A percentile compares a stretch with the other conserved stretches of the same genome.
Evolutionary conservation across 371 early-diverging fungal genomes (phyloP).

Genomic region (Dinochytrium kinnereticum): DNA sequence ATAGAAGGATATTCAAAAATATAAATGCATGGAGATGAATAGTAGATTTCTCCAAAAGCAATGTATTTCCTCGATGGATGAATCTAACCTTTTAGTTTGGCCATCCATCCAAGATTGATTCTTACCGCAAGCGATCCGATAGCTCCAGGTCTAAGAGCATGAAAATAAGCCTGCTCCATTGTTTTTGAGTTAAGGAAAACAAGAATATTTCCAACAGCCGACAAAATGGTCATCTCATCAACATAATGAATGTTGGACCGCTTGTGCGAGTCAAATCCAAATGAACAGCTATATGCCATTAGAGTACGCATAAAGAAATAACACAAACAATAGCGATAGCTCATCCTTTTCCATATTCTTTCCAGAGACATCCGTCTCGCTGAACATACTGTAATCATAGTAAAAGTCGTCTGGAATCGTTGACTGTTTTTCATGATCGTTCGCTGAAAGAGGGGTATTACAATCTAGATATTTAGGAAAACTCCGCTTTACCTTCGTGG

Average conservation of each 20-base stretch:
- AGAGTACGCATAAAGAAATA: not conserved
- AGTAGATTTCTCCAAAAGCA: constrained; percentile 55
- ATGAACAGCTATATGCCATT: constrained; percentile 42
- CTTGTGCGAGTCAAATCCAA: constrained; percentile 57
- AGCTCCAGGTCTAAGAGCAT: constrained; percentile 52
- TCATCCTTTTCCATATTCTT: constrained; percentile 29
- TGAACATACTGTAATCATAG: constrained; percentile 25
- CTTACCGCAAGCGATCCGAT: constrained; percentile 60
- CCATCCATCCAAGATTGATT: not conserved
- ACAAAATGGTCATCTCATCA: constrained; percentile 46
- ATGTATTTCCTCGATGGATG: constrained; percentile 53
- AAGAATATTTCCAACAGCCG: constrained; percentile 57
- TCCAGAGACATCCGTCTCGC: constrained; percentile 4
- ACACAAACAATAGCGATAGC: constrained; percentile 33
- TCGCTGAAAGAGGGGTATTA: not conserved
- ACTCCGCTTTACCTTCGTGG: not conserved
- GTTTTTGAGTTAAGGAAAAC: constrained; percentile 51
- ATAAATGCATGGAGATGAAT: constrained; percentile 52
- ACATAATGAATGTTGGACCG: constrained; percentile 56
- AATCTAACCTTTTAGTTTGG: constrained; percentile 33
- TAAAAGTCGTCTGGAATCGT: constrained; percentile 24
- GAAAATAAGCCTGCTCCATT: constrained; percentile 48
- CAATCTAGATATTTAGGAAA: not conserved
- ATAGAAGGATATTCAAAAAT: constrained; percentile 56
- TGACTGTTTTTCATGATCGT: not conserved